Base-by-base conservation (phyloP, 768 basidiomycete genomes). In the Naematelia encephala region DNA sequence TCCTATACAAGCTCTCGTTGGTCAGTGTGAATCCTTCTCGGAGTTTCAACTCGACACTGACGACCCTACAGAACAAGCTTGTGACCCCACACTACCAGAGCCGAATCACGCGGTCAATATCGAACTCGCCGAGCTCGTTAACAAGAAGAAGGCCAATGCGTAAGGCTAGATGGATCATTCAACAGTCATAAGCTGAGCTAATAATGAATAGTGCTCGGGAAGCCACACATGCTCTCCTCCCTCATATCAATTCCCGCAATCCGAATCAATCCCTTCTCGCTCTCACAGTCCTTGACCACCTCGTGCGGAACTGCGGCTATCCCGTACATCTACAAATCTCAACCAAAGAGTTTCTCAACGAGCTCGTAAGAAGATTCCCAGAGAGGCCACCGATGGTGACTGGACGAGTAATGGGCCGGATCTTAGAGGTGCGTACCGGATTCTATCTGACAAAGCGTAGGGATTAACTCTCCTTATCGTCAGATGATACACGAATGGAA, bases 311-410 rank as follows among this genome's bases (percentile, higher is more conserved):
- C 42, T 98, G 94, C 74, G 96, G 96, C 76, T 99, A 99, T 79
- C 87, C 94, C 0, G 88, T 99, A 58, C 96, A 98, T 75, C 86
- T 99, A 22, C 96, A 99, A 77, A 89, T 98, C 68, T 82, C 88
- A 16, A 98, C 94, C 43, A 98, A 99, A 73, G 96, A 98, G 72
- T 99, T 97, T 74, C 82, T 98, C 16, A 99, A 99, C 78, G 96
- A 98, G 75, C 87, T 99, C 74, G 96, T 99, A 23, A 86, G 94
- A 50, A 85, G 93, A 66, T 98, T 99, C 76, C 96, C 96, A 4
- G 96, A 99, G 79, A 85, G 94, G 46, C 96, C 96, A 2, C 94
- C 96, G 0, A 89, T 91, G 1, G 91, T 93, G 75, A 90, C 91
- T 0, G 89, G 90, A 1, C 87, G 91, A 21, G 90, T 96, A 67